Conservation (phyloP, 192 early-diverging fungal species). For the Mortierella hygrophila region DNA sequence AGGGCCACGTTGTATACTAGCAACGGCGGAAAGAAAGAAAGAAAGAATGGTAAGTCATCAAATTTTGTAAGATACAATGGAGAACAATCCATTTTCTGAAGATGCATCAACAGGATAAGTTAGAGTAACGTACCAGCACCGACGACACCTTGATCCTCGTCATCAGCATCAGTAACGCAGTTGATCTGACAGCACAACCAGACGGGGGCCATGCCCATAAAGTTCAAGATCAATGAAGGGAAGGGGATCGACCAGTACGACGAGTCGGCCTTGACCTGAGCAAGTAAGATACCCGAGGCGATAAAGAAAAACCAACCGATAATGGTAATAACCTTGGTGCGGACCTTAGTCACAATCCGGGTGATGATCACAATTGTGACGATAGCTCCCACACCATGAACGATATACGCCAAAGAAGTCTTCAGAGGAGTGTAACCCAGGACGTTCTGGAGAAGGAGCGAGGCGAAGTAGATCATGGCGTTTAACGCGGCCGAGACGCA, state of each 20-base stretch:
- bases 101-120: no score
- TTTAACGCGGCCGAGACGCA: conserved; percentile 20
- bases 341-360: conserved; percentile 14
- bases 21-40: background rate
- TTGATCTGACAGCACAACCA: conserved; percentile 33
- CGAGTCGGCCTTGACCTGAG: conserved; percentile 20
- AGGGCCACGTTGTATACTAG: conserved; percentile 39
- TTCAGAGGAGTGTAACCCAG: conserved; percentile 14
- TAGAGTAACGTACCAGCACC: conserved; percentile 12
- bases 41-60: background rate
- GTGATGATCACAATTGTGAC: background rate
- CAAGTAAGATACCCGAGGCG: conserved; percentile 13
- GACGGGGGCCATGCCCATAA: conserved; percentile 30
- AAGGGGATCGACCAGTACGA: conserved; percentile 28
- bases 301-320: conserved; percentile 33
- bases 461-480: conserved; percentile 18
- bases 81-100: background rate
- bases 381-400: conserved; percentile 28
- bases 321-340: conserved; percentile 24
- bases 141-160: conserved; percentile 37
- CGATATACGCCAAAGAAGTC: conserved; percentile 15
- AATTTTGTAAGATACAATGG: background rate
- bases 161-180: conserved; percentile 24
- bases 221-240: conserved; percentile 25
- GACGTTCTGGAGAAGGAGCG: conserved; percentile 18